phyloP scores from a whole-genome alignment of 257 asterid species.

The Euphrasia confusa region DNA sequence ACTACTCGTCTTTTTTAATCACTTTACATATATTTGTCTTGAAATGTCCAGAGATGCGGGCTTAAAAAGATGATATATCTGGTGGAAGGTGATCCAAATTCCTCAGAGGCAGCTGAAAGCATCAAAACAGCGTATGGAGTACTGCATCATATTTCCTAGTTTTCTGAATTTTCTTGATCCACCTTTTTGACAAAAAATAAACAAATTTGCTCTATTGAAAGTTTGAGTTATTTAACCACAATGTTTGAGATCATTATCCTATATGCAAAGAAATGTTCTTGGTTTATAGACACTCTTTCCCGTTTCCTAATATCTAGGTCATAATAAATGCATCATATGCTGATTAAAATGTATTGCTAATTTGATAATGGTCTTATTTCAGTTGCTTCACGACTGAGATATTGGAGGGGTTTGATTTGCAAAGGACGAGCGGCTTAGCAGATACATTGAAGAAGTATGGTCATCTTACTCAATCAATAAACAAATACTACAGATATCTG shows the following conservation, averaged over 20 bases:
- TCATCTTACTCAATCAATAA: slow-evolving; percentile 73
- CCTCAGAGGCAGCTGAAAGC: slow-evolving; percentile 88
- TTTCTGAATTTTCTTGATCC: slow-evolving; percentile 6
- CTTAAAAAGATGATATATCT: slow-evolving; percentile 93
- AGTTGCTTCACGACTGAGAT: slow-evolving; percentile 98
- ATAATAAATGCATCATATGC: slow-evolving; percentile 12
- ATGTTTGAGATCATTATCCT: not conserved
- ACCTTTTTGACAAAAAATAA: slow-evolving; percentile 12
- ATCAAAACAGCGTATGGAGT: slow-evolving; percentile 89
- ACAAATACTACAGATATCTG: slow-evolving; percentile 59
- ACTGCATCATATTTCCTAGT: slow-evolving; percentile 24
- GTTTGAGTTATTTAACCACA: slow-evolving; percentile 8
- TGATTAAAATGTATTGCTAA: slow-evolving; percentile 7
- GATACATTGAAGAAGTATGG: slow-evolving; percentile 91
- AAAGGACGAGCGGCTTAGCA: slow-evolving; percentile 76
- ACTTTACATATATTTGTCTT: not conserved
- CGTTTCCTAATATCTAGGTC: slow-evolving; percentile 8
- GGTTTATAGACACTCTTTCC: not conserved
- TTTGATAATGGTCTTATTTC: slow-evolving; percentile 33
- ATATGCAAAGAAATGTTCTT: slow-evolving; percentile 11
- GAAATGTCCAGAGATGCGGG: slow-evolving; percentile 64
- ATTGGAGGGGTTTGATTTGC: slow-evolving; percentile 96
- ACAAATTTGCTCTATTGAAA: not conserved
- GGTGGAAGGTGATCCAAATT: slow-evolving; percentile 96
- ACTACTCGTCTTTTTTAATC: slow-evolving; percentile 16